phyloP scores from a whole-genome alignment of 208 protist genomes.

The Leishmania gerbilli region DNA sequence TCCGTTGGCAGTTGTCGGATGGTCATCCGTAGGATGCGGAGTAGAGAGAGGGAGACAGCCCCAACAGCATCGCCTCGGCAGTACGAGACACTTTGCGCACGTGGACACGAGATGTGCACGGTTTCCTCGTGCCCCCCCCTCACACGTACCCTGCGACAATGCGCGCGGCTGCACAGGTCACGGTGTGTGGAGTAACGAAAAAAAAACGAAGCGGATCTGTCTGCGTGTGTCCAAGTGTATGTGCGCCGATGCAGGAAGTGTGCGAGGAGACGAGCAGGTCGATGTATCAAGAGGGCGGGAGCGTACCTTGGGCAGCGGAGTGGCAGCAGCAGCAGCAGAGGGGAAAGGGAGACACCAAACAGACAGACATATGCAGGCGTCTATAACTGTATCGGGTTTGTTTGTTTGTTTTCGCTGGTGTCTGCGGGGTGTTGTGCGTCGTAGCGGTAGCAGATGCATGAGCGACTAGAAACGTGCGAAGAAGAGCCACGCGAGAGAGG shows the following conservation, averaged over 20 bases:
- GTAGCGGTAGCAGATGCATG: background rate
- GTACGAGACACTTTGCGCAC: background rate
- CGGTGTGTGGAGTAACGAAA: background rate
- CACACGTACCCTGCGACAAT: background rate
- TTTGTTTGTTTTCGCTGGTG: too few relatives aligned
- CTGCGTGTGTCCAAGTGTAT: background rate
- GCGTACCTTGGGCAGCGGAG: background rate
- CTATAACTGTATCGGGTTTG: background rate
- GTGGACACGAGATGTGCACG: background rate
- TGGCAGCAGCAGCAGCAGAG: conserved; percentile 5
- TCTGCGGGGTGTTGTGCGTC: background rate
- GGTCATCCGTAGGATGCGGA: background rate
- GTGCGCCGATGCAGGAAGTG: background rate
- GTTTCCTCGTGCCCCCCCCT: background rate
- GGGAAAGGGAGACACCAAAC: background rate
- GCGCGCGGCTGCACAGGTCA: background rate
- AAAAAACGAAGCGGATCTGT: background rate
- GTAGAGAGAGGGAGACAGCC: background rate
- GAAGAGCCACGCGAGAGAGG: background rate
- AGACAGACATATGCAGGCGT: background rate
- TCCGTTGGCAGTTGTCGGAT: background rate
- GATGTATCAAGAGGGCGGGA: background rate
- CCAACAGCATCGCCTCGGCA: background rate
- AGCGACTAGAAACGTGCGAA: background rate
- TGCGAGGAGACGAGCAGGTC: background rate